Evolutionary conservation across 345 rosid genomes (phyloP).

Genomic region (Populus tremula): DNA sequence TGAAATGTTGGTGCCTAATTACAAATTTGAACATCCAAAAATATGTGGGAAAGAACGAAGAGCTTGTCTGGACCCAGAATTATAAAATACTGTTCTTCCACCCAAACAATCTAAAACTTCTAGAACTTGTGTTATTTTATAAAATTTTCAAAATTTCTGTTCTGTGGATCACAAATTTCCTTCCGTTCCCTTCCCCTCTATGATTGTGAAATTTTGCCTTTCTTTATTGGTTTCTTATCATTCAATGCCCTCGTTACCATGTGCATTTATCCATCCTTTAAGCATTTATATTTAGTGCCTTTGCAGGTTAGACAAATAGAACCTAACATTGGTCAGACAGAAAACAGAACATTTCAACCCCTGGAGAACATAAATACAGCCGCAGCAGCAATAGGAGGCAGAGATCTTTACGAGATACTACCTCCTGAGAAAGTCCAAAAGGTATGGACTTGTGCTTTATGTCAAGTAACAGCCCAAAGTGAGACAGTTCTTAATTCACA

Average conservation of each 20-base stretch:
- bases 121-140: neutral
- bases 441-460: constrained; percentile 32
- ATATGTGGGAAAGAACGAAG: neutral
- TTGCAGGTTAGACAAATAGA: constrained; percentile 10
- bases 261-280: neutral
- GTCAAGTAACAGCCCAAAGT: constrained; percentile 19
- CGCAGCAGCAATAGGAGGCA: neutral
- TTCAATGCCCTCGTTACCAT: neutral
- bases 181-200: neutral
- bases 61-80: neutral
- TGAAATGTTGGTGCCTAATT: neutral
- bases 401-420: neutral
- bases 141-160: neutral
- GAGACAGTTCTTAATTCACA: constrained; percentile 19
- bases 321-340: neutral
- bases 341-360: neutral
- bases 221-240: neutral
- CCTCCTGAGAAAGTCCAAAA: constrained; percentile 14
- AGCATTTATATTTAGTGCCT: neutral
- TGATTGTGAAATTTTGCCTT: neutral
- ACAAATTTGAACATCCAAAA: neutral
- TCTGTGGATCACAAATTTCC: neutral
- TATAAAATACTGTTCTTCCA: neutral
- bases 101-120: neutral
- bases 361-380: neutral